Evolutionary conservation across 1,139 yeast species (phyloP).

Genomic region (Blastobotrys ciferrii): DNA sequence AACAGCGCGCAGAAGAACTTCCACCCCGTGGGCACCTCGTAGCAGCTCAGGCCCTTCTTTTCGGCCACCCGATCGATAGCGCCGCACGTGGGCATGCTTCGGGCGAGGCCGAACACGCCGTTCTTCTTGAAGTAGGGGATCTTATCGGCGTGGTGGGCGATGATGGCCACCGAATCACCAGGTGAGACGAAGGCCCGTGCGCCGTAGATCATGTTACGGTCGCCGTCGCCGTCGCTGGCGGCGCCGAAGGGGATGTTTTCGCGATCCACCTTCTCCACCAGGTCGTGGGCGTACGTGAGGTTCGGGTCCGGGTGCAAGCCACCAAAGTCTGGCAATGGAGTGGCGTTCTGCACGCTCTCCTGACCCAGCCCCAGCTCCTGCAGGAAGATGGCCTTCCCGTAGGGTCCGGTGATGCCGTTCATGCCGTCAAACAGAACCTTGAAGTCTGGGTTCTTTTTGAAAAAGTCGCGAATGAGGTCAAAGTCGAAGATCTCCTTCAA

Average conservation of each 20-base stretch:
- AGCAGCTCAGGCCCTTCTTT: conserved; percentile 66
- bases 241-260: conserved; percentile 91
- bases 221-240: conserved; percentile 99
- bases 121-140: conserved; percentile 87
- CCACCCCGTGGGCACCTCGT: conserved; percentile 99
- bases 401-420: conserved; percentile 97
- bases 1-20: conserved; percentile 94
- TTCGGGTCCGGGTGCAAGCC: conserved; percentile 98
- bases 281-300: conserved; percentile 85
- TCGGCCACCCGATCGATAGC: conserved; percentile 92
- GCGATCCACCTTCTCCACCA: conserved; percentile 79
- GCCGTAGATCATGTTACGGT: conserved; percentile 97
- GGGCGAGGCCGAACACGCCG: conserved; percentile 92
- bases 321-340: conserved; percentile 87
- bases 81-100: conserved; percentile 96
- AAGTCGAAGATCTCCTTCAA: conserved; percentile 88
- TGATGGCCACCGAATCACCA: conserved; percentile 97
- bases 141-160: conserved; percentile 84
- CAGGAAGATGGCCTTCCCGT: conserved; percentile 79
- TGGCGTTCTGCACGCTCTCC: conserved; percentile 70
- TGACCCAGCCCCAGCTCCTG: conserved; percentile 79
- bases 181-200: conserved; percentile 95
- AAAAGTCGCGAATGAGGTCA: conserved; percentile 69
- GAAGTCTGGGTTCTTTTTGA: conserved; percentile 57
- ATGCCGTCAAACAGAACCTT: conserved; percentile 82